These are phyloP conservation scores for Stachybotrys echinatus DNA, from an alignment of 2,329 filamentous ascomycete genomes.

Conservation along the genomic window DNA sequence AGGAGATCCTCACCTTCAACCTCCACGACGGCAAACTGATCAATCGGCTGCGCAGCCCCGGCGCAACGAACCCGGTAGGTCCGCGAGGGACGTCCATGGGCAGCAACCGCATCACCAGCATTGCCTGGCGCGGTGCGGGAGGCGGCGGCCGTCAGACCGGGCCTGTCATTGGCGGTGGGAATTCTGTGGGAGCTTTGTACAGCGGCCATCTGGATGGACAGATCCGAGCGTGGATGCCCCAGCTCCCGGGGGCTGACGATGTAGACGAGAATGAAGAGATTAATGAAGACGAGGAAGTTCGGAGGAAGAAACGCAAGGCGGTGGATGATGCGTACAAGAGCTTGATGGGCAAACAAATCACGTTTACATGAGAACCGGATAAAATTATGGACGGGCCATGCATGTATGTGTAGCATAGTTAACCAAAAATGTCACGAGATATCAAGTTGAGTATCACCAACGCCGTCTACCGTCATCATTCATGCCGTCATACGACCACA, in stretches of 20 bases:
- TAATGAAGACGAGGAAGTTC: conserved; percentile 37
- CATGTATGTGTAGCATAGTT: background rate
- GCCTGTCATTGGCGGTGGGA: conserved; percentile 54
- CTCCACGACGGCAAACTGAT: conserved; percentile 71
- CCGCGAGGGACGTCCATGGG: conserved; percentile 45
- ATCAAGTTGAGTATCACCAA: background rate
- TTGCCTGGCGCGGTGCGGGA: conserved; percentile 65
- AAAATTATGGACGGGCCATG: background rate
- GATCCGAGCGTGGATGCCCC: conserved; percentile 73
- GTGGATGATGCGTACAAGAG: conserved; percentile 76
- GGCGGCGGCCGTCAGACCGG: conserved; percentile 55
- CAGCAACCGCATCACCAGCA: conserved; percentile 63
- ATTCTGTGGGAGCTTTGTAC: conserved; percentile 56
- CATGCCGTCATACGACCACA: conserved; percentile 52
- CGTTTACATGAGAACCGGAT: conserved; percentile 38
- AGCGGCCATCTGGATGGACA: conserved; percentile 81
- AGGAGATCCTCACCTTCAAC: conserved; percentile 75
- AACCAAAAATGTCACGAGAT: no score
- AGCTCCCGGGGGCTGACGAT: conserved; percentile 44
- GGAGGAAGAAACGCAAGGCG: conserved; percentile 65
- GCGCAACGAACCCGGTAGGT: conserved; percentile 39
- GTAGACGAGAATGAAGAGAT: conserved; percentile 40
- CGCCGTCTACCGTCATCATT: conserved; percentile 8
- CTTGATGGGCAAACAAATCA: conserved; percentile 67
- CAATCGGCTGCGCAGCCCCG: conserved; percentile 64